A percentile compares a stretch with the other conserved stretches of the same genome.
These are phyloP conservation scores for Pythium aquatile DNA, from an alignment of 352 stramenopile species.

Conservation along the genomic window DNA sequence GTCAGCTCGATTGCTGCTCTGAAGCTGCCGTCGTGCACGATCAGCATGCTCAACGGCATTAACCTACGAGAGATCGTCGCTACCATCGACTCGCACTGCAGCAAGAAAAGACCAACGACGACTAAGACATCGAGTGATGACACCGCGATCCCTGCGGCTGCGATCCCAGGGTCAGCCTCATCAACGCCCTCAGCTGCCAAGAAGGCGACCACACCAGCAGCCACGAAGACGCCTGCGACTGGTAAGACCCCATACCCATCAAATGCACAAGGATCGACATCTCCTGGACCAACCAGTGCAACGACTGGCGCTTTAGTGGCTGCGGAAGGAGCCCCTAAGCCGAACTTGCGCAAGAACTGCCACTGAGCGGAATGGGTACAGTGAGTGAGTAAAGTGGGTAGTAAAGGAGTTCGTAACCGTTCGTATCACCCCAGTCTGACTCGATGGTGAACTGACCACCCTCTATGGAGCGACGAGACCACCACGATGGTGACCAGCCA, in stretches of 20 bases:
- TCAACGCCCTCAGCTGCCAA: neutral
- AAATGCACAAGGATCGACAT: neutral
- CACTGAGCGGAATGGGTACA: neutral
- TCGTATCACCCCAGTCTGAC: neutral
- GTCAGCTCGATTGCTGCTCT: slow-evolving; percentile 7
- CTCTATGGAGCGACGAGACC: neutral
- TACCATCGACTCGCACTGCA: slow-evolving; percentile 10
- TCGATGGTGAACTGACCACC: neutral
- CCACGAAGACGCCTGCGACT: neutral
- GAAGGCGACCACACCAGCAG: neutral
- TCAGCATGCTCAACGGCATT: slow-evolving; percentile 29
- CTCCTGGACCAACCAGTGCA: neutral
- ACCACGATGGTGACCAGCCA: neutral
- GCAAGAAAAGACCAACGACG: neutral
- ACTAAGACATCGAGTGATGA: neutral
- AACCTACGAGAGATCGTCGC: slow-evolving; percentile 24
- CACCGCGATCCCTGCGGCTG: neutral
- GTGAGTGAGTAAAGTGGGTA: neutral
- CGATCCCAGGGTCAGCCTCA: neutral
- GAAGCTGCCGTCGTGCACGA: slow-evolving; percentile 27
- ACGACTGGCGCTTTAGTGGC: neutral
- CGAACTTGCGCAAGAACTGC: slow-evolving; percentile 4
- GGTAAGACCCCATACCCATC: neutral
- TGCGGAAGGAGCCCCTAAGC: neutral
- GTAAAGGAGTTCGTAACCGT: slow-evolving; percentile 1